These are phyloP conservation scores for Neurospora cerealis DNA, from an alignment of 495 filamentous ascomycete genomes.

Conservation along the genomic window DNA sequence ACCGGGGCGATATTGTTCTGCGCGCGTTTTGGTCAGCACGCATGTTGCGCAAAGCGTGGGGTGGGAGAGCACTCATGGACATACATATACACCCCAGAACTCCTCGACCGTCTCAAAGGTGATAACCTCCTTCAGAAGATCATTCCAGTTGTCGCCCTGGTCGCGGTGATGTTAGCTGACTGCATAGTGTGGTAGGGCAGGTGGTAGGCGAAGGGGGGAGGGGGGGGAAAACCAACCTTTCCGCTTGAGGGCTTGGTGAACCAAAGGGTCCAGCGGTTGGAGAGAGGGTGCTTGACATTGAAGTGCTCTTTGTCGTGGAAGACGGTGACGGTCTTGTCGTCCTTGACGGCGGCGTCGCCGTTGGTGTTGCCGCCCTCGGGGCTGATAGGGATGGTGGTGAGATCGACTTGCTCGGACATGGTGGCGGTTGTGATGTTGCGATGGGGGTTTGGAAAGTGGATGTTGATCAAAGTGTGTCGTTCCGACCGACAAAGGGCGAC, in stretches of 20 bases:
- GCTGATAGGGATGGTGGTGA: conserved; percentile 63
- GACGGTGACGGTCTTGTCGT: conserved; percentile 60
- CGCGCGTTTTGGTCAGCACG: conserved; percentile 9
- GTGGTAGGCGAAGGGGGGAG: neutral
- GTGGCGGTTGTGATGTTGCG: conserved; percentile 13
- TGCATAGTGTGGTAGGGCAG: neutral
- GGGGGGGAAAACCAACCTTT: conserved; percentile 56
- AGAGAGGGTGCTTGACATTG: conserved; percentile 95
- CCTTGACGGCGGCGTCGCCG: conserved; percentile 30
- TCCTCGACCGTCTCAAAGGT: conserved; percentile 98
- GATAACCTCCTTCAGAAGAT: conserved; percentile 94
- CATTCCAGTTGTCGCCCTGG: conserved; percentile 96
- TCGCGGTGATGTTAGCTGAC: conserved; percentile 7
- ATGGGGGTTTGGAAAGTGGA: neutral
- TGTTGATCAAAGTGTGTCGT: neutral
- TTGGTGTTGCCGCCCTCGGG: conserved; percentile 43
- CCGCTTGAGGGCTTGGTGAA: conserved; percentile 97
- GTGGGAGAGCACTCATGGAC: conserved; percentile 23
- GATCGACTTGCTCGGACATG: conserved; percentile 45
- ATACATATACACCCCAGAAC: conserved; percentile 98
- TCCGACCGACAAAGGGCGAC: neutral
- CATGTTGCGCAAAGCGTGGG: neutral
- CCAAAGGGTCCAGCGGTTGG: conserved; percentile 97
- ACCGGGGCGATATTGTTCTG: conserved; percentile 98
- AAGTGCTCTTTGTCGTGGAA: conserved; percentile 98